phyloP scores from a whole-genome alignment of 306 rosid species.

The Notholithocarpus densiflorus region DNA sequence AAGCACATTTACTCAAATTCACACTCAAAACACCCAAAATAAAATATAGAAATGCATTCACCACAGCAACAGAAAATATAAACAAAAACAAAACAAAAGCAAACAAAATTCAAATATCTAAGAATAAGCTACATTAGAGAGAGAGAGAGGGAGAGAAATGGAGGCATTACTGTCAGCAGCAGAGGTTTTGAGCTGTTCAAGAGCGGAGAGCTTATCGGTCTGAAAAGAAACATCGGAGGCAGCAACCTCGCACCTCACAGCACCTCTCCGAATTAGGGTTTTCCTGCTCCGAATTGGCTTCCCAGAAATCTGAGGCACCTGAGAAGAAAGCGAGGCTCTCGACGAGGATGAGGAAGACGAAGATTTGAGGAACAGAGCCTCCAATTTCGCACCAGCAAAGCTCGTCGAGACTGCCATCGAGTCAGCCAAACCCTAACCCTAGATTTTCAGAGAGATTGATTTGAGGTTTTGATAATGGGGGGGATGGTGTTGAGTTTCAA shows the following conservation, averaged over 20 bases:
- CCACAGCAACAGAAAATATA: not conserved
- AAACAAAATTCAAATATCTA: not conserved
- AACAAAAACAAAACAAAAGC: not conserved
- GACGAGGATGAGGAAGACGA: slow-evolving; percentile 30
- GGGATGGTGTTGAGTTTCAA: not conserved
- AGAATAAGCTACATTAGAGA: not conserved
- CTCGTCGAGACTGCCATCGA: slow-evolving; percentile 56
- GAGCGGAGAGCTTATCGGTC: slow-evolving; percentile 57
- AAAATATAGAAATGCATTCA: not conserved
- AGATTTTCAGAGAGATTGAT: slow-evolving; percentile 9
- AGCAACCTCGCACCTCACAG: slow-evolving; percentile 58
- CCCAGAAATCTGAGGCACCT: slow-evolving; percentile 27
- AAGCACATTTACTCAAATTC: too few relatives aligned
- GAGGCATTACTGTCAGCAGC: slow-evolving; percentile 64
- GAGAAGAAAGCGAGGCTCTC: slow-evolving; percentile 19
- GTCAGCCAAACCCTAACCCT: slow-evolving; percentile 34
- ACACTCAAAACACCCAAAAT: not conserved
- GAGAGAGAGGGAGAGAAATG: not conserved
- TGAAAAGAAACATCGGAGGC: slow-evolving; percentile 39
- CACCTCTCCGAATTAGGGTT: slow-evolving; percentile 43
- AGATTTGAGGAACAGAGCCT: slow-evolving; percentile 38
- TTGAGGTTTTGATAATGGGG: not conserved
- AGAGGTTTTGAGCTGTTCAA: slow-evolving; percentile 86
- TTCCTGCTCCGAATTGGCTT: slow-evolving; percentile 35
- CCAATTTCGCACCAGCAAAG: slow-evolving; percentile 53